Percentiles rank a stretch among this genome's conserved stretches.
Conservation (phyloP, 2,329 filamentous ascomycete species). For the Bisporella sp. region DNA sequence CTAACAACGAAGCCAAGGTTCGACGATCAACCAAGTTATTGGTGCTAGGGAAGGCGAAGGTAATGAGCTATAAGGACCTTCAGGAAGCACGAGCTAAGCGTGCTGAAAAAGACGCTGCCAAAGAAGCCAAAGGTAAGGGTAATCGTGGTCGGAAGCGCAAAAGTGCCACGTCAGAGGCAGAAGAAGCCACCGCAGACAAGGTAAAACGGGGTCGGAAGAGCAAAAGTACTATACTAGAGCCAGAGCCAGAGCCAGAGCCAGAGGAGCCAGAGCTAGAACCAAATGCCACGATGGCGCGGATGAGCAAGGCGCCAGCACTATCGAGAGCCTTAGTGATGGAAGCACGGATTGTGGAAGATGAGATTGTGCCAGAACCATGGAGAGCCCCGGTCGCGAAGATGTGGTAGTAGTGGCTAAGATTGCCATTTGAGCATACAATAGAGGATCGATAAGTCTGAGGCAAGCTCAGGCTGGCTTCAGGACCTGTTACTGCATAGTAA, state of each 20-base stretch:
- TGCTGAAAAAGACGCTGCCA: constrained; percentile 9
- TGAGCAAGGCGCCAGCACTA: background rate
- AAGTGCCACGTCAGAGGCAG: constrained; percentile 2
- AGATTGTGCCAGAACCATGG: no score
- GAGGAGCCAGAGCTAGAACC: no score
- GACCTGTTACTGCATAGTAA: constrained; percentile 1
- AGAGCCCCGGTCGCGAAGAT: constrained; percentile 12
- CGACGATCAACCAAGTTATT: constrained; percentile 8
- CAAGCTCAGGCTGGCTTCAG: no score
- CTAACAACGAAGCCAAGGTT: constrained; percentile 3
- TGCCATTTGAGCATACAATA: background rate
- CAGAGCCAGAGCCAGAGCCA: background rate
- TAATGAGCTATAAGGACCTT: constrained; percentile 28
- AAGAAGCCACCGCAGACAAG: background rate
- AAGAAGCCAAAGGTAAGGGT: constrained; percentile 9
- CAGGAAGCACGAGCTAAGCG: constrained; percentile 8
- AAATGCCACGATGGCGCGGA: background rate
- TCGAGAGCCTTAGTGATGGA: background rate
- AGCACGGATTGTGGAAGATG: constrained; percentile 1
- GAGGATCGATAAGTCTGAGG: constrained; percentile 1
- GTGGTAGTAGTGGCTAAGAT: constrained; percentile 1
- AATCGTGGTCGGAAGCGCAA: constrained; percentile 9
- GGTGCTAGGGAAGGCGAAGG: constrained; percentile 14
- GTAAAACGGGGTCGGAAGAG: background rate
- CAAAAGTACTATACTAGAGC: no score